phyloP scores from a whole-genome alignment of 805 yeast genomes.

The Spathaspora gorwiae region DNA sequence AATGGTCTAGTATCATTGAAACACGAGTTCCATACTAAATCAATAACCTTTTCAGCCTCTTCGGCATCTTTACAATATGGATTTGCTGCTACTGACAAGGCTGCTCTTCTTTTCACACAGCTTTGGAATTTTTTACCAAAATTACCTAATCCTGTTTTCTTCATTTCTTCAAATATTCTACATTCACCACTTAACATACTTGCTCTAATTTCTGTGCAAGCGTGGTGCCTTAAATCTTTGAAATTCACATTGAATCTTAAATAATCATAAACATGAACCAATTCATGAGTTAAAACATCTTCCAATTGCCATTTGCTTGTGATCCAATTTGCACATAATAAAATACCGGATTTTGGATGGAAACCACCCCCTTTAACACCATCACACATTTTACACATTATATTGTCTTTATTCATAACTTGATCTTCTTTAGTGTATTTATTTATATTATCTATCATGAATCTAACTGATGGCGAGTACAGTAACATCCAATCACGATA shows the following conservation, averaged over 20 bases:
- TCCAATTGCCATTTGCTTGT: slow-evolving; percentile 75
- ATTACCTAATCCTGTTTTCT: slow-evolving; percentile 46
- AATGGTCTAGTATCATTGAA: slow-evolving; percentile 94
- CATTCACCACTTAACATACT: slow-evolving; percentile 93
- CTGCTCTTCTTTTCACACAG: slow-evolving; percentile 87
- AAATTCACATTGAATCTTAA: slow-evolving; percentile 85
- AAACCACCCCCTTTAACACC: slow-evolving; percentile 86
- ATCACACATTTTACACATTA: slow-evolving; percentile 79
- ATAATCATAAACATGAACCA: slow-evolving; percentile 90
- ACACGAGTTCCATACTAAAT: slow-evolving; percentile 88
- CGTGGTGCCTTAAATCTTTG: slow-evolving; percentile 83
- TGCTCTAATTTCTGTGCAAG: slow-evolving; percentile 95
- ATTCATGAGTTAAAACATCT: slow-evolving; percentile 88
- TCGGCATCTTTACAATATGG: slow-evolving; percentile 72
- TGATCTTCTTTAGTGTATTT: slow-evolving; percentile 47
- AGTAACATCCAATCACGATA: slow-evolving; percentile 74
- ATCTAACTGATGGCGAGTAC: slow-evolving; percentile 79
- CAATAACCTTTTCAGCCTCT: slow-evolving; percentile 75
- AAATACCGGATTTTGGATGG: slow-evolving; percentile 82
- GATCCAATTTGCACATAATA: slow-evolving; percentile 81
- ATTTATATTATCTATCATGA: slow-evolving; percentile 79
- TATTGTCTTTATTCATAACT: slow-evolving; percentile 41
- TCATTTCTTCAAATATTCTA: slow-evolving; percentile 79
- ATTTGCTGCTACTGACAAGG: slow-evolving; percentile 76
- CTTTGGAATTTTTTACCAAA: slow-evolving; percentile 82